These are phyloP conservation scores for Yarrowia porcina DNA, from an alignment of 805 yeast species.

Conservation along the genomic window DNA sequence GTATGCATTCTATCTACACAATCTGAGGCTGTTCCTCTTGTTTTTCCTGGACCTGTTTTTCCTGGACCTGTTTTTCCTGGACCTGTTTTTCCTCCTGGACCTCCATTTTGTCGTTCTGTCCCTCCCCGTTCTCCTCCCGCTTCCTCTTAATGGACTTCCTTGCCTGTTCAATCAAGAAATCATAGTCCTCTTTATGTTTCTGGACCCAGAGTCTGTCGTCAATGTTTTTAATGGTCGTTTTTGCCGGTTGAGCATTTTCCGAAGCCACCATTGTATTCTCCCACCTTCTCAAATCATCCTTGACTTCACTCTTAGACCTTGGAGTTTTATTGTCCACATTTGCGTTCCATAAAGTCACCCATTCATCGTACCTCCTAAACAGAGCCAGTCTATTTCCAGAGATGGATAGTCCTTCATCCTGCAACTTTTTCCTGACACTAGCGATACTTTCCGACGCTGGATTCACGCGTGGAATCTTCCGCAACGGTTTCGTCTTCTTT, in stretches of 20 bases:
- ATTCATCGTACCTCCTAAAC: slow-evolving; percentile 72
- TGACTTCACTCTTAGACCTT: slow-evolving; percentile 51
- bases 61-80: neutral
- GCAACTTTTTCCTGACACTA: slow-evolving; percentile 54
- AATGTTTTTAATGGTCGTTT: slow-evolving; percentile 28
- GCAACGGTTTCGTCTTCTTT: slow-evolving; percentile 56
- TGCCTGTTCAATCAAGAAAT: slow-evolving; percentile 33
- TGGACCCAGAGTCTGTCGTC: slow-evolving; percentile 33
- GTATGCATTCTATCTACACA: slow-evolving; percentile 3
- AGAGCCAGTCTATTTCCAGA: slow-evolving; percentile 61
- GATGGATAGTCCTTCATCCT: slow-evolving; percentile 53
- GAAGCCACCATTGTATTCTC: slow-evolving; percentile 44
- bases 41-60: neutral
- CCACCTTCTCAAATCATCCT: slow-evolving; percentile 62
- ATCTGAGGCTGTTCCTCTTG: neutral
- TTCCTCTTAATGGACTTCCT: slow-evolving; percentile 16
- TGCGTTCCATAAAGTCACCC: slow-evolving; percentile 73
- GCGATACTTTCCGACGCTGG: slow-evolving; percentile 39
- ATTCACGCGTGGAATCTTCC: slow-evolving; percentile 54
- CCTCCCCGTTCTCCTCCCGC: neutral
- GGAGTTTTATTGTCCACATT: slow-evolving; percentile 73
- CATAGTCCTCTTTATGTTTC: slow-evolving; percentile 32
- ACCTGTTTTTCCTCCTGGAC: neutral
- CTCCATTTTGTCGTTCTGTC: neutral
- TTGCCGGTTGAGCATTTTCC: slow-evolving; percentile 33